A percentile compares a stretch with the other conserved stretches of the same genome.
phyloP scores from a whole-genome alignment of 129 eudicot genomes.

The Flaveria sonorensis region DNA sequence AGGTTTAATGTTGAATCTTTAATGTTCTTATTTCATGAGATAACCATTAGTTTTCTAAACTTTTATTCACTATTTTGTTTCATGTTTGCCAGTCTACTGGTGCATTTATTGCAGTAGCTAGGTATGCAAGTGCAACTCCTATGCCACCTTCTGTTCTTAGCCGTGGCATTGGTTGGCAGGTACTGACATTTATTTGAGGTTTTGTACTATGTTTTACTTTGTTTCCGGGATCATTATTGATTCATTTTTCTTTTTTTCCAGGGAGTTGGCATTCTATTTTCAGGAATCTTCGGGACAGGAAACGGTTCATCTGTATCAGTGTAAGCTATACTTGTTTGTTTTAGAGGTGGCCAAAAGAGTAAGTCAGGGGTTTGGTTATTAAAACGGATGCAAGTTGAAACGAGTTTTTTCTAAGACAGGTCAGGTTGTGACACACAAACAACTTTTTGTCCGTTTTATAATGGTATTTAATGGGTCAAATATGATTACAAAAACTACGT shows the following conservation, averaged over 20 bases:
- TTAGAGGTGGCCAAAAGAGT: background rate
- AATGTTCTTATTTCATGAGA: background rate
- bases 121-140: conserved; percentile 98
- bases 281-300: conserved; percentile 95
- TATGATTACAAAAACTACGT: background rate
- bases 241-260: conserved; percentile 21
- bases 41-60: background rate
- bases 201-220: background rate
- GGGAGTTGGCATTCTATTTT: conserved; percentile 91
- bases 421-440: background rate
- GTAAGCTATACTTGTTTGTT: conserved; percentile 49
- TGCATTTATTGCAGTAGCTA: conserved; percentile 76
- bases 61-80: background rate
- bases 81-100: conserved; percentile 74
- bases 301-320: conserved; percentile 84
- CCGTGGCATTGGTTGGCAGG: conserved; percentile 99
- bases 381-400: background rate
- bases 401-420: background rate
- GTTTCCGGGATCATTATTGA: background rate
- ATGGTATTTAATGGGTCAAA: background rate
- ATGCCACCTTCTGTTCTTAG: conserved; percentile 89
- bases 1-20: conserved; percentile 50
- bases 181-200: conserved; percentile 22
- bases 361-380: background rate
- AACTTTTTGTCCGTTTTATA: background rate